A percentile compares a stretch with the other conserved stretches of the same genome.
These are phyloP conservation scores for Sporothrix inflata DNA, from an alignment of 2,329 filamentous ascomycete genomes.

Conservation along the genomic window DNA sequence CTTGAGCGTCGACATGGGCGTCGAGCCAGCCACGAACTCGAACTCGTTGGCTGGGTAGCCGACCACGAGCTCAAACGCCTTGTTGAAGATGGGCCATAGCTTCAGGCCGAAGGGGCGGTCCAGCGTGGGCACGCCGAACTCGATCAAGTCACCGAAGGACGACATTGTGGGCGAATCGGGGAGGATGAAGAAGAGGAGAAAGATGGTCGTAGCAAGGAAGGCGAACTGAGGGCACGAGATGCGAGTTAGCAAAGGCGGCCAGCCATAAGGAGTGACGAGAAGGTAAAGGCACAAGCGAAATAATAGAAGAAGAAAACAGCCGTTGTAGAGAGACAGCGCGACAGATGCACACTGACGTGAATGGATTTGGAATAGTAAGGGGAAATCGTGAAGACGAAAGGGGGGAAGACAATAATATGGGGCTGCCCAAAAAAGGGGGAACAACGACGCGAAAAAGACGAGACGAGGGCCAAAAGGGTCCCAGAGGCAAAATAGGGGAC, in stretches of 20 bases:
- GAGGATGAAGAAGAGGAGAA: not conserved
- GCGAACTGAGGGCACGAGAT: conserved; percentile 27
- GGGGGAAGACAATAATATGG: conserved; percentile 22
- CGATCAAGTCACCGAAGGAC: conserved; percentile 31
- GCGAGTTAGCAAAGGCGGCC: conserved; percentile 19
- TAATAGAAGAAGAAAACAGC: not conserved
- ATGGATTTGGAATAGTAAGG: not conserved
- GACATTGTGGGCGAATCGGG: conserved; percentile 31
- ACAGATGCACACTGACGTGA: not conserved
- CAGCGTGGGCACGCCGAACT: conserved; percentile 73
- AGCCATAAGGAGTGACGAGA: conserved; percentile 14
- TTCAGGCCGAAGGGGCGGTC: conserved; percentile 90
- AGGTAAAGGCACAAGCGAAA: not conserved
- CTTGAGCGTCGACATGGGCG: conserved; percentile 87
- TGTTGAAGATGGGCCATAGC: conserved; percentile 93
- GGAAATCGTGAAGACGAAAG: conserved; percentile 24
- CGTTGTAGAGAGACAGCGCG: not conserved
- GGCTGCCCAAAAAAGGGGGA: conserved; percentile 28
- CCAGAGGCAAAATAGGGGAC: conserved; percentile 28
- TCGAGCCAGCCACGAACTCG: conserved; percentile 77
- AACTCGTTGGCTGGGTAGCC: conserved; percentile 89
- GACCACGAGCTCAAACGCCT: conserved; percentile 73
- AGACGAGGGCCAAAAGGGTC: not conserved
- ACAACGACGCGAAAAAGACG: conserved; percentile 32
- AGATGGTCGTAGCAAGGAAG: conserved; percentile 12